Evolutionary conservation across 2,329 filamentous ascomycete genomes (phyloP).

Genomic region (Emergomyces pasteurianus): DNA sequence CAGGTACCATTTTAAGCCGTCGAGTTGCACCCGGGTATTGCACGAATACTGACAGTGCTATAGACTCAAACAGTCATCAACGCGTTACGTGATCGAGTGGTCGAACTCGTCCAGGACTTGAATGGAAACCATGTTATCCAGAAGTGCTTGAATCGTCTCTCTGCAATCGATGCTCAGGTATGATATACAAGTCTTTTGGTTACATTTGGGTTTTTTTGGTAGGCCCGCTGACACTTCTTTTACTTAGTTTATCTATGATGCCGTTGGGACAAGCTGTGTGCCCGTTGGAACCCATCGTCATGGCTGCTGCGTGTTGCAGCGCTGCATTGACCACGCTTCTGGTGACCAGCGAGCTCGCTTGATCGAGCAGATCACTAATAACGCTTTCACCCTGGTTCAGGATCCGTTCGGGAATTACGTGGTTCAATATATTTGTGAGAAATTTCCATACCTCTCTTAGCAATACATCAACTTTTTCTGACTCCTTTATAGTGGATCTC

Average conservation of each 20-base stretch:
- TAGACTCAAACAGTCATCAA: slow-evolving; percentile 71
- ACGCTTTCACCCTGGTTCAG: slow-evolving; percentile 81
- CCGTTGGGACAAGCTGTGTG: slow-evolving; percentile 75
- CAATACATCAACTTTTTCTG: background rate
- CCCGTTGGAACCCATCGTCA: slow-evolving; percentile 93
- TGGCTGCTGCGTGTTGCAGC: slow-evolving; percentile 93
- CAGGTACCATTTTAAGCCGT: slow-evolving; percentile 39
- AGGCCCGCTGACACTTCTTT: slow-evolving; percentile 3
- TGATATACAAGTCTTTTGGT: no score
- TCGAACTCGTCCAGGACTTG: slow-evolving; percentile 89
- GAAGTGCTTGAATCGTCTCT: slow-evolving; percentile 94
- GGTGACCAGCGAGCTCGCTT: slow-evolving; percentile 79
- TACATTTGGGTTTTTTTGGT: background rate
- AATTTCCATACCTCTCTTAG: background rate
- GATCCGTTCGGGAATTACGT: slow-evolving; percentile 99
- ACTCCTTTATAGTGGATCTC: slow-evolving; percentile 50
- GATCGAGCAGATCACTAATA: slow-evolving; percentile 73
- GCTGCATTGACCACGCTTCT: slow-evolving; percentile 93
- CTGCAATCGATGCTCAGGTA: slow-evolving; percentile 61
- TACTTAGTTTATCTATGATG: slow-evolving; percentile 78
- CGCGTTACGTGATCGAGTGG: slow-evolving; percentile 70
- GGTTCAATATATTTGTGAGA: slow-evolving; percentile 73
- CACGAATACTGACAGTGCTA: slow-evolving; percentile 9
- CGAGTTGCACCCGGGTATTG: background rate
- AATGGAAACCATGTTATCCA: slow-evolving; percentile 99